Percentiles rank a stretch among this genome's conserved stretches.
phyloP scores from a whole-genome alignment of 2,329 filamentous ascomycete species.

The Alternaria conjuncta region DNA sequence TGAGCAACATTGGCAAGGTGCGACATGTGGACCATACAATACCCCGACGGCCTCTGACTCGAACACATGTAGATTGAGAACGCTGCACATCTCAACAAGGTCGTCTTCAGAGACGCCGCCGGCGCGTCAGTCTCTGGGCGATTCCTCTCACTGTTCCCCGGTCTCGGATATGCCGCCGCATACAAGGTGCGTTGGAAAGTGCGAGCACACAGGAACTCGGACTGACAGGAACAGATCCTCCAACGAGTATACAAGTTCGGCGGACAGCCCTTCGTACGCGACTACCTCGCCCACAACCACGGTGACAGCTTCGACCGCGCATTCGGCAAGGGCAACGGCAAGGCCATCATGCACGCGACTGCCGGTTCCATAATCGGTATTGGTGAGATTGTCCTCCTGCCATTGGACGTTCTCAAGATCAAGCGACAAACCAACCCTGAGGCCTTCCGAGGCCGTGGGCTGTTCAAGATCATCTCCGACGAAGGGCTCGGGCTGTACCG shows the following conservation, averaged over 20 bases:
- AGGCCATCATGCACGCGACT: slow-evolving; percentile 96
- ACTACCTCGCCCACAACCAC: slow-evolving; percentile 83
- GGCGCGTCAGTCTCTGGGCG: slow-evolving; percentile 72
- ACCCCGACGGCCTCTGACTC: slow-evolving; percentile 21
- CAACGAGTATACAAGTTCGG: slow-evolving; percentile 99
- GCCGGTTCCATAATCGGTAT: slow-evolving; percentile 96
- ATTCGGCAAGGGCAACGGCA: slow-evolving; percentile 96
- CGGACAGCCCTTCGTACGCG: slow-evolving; percentile 91
- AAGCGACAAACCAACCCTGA: slow-evolving; percentile 99
- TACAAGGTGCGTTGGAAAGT: slow-evolving; percentile 72
- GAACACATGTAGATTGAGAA: slow-evolving; percentile 58
- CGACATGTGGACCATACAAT: not conserved
- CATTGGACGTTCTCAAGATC: slow-evolving; percentile 97
- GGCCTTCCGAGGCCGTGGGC: slow-evolving; percentile 91
- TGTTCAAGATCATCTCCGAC: slow-evolving; percentile 87
- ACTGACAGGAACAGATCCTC: slow-evolving; percentile 64
- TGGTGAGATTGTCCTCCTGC: slow-evolving; percentile 93
- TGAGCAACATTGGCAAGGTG: slow-evolving; percentile 92
- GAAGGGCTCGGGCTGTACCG: slow-evolving; percentile 96
- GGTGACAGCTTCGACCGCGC: slow-evolving; percentile 82
- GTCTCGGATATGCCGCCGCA: slow-evolving; percentile 93
- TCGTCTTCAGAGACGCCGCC: slow-evolving; percentile 94
- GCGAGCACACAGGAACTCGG: not conserved
- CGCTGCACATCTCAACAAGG: slow-evolving; percentile 75
- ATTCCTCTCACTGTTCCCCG: slow-evolving; percentile 95